Conservation (phyloP, 495 filamentous ascomycete genomes). For the Evernia prunastri region DNA sequence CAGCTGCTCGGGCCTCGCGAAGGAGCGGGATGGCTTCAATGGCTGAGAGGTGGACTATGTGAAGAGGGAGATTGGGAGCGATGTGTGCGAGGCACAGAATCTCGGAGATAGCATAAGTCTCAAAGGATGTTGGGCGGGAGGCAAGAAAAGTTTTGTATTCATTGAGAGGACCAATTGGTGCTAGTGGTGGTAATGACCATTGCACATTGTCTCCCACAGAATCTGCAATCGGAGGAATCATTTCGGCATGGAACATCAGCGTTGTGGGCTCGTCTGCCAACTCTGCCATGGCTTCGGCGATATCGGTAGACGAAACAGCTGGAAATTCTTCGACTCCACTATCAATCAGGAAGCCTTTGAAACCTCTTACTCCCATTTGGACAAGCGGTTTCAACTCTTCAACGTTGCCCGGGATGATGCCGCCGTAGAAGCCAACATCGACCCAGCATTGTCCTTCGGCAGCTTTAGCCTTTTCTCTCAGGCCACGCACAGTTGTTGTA, state of each 20-base stretch:
- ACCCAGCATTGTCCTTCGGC: constrained; percentile 93
- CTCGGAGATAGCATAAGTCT: constrained; percentile 83
- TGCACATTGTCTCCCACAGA: constrained; percentile 78
- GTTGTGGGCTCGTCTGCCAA: constrained; percentile 74
- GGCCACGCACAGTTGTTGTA: constrained; percentile 77
- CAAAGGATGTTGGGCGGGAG: constrained; percentile 82
- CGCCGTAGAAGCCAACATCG: constrained; percentile 97
- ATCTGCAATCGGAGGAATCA: constrained; percentile 81
- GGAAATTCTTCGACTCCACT: constrained; percentile 97
- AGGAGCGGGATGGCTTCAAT: constrained; percentile 90
- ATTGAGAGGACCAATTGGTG: constrained; percentile 67
- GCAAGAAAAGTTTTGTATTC: constrained; percentile 87
- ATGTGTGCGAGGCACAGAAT: constrained; percentile 74
- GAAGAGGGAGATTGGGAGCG: constrained; percentile 77
- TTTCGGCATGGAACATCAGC: constrained; percentile 98
- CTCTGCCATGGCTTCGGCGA: constrained; percentile 69
- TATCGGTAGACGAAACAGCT: constrained; percentile 72
- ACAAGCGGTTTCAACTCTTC: constrained; percentile 74
- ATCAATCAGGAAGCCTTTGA: constrained; percentile 97
- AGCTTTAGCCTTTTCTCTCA: constrained; percentile 79
- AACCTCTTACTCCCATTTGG: constrained; percentile 79
- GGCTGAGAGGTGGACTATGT: constrained; percentile 93
- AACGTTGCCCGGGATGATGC: constrained; percentile 86
- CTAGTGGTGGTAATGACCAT: constrained; percentile 61
- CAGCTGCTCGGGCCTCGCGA: constrained; percentile 65